Percentiles rank a stretch among this genome's conserved stretches.
Conservation (phyloP, 176 grass and related monocot species). For the Rhynchospora breviuscula region DNA sequence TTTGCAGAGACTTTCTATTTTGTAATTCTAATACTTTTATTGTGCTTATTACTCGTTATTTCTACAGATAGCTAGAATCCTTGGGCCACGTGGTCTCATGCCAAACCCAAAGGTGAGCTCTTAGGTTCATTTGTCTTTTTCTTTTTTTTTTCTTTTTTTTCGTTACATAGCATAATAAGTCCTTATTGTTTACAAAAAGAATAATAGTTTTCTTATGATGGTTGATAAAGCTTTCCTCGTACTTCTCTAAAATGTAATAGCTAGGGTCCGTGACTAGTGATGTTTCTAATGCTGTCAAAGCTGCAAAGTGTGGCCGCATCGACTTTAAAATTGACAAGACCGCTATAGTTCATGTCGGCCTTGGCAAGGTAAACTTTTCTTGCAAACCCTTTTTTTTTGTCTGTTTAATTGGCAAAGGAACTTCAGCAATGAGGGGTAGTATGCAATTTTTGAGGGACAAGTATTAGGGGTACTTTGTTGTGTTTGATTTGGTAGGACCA, state of each 20-base stretch:
- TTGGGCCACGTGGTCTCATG: conserved; percentile 96
- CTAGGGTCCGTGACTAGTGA: conserved; percentile 93
- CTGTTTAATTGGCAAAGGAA: neutral
- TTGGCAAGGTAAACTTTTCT: conserved; percentile 70
- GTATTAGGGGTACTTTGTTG: neutral
- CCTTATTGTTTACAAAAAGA: neutral
- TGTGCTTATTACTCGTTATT: conserved; percentile 10
- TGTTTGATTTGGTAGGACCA: neutral
- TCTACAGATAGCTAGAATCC: conserved; percentile 80
- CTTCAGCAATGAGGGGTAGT: conserved; percentile 14
- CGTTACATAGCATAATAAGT: conserved; percentile 9
- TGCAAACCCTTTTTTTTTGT: conserved; percentile 2
- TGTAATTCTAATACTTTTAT: neutral
- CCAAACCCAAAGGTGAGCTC: conserved; percentile 89
- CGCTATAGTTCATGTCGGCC: conserved; percentile 94
- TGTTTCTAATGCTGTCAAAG: conserved; percentile 85
- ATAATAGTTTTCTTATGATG: conserved; percentile 12
- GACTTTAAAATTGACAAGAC: conserved; percentile 99
- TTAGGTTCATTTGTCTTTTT: neutral
- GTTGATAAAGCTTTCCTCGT: neutral
- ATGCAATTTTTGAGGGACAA: neutral
- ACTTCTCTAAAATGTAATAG: conserved; percentile 28
- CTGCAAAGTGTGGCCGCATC: conserved; percentile 71
- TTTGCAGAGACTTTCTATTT: neutral
- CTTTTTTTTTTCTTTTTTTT: neutral